Evolutionary conservation across 257 asterid genomes (phyloP).

Genomic region (Coffea eugenioides): DNA sequence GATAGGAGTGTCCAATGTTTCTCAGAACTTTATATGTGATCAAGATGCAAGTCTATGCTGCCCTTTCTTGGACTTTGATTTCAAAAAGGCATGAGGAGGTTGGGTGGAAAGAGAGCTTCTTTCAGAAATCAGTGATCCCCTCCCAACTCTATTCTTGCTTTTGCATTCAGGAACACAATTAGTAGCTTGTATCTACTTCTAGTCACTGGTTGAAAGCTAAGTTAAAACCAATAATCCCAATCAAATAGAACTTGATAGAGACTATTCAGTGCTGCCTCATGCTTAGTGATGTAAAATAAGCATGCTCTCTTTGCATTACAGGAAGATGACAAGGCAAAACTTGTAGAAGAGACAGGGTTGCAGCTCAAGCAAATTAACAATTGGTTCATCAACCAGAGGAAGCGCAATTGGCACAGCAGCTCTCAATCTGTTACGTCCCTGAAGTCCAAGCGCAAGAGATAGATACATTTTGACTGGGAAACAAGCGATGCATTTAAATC

Average conservation of each 20-base stretch:
- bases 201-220: neutral
- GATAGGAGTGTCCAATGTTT: no score
- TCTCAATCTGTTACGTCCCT: conserved; percentile 81
- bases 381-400: conserved; percentile 98
- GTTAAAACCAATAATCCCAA: neutral
- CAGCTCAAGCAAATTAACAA: conserved; percentile 94
- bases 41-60: no score
- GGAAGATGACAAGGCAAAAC: conserved; percentile 98
- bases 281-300: neutral
- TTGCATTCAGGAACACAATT: neutral
- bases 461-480: conserved; percentile 1
- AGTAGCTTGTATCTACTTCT: neutral
- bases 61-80: neutral
- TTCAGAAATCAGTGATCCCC: neutral
- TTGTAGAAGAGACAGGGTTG: conserved; percentile 88
- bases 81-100: neutral
- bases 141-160: neutral
- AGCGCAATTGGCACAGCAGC: conserved; percentile 89
- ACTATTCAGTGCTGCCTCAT: neutral
- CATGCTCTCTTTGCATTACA: conserved; percentile 20
- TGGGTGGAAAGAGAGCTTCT: neutral
- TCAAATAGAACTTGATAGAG: neutral
- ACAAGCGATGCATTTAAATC: neutral
- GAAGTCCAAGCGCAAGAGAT: conserved; percentile 94
- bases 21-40: neutral